A percentile compares a stretch with the other conserved stretches of the same genome.
Conservation (phyloP, 2,329 filamentous ascomycete genomes). For the Pseudogymnoascus pannorum region DNA sequence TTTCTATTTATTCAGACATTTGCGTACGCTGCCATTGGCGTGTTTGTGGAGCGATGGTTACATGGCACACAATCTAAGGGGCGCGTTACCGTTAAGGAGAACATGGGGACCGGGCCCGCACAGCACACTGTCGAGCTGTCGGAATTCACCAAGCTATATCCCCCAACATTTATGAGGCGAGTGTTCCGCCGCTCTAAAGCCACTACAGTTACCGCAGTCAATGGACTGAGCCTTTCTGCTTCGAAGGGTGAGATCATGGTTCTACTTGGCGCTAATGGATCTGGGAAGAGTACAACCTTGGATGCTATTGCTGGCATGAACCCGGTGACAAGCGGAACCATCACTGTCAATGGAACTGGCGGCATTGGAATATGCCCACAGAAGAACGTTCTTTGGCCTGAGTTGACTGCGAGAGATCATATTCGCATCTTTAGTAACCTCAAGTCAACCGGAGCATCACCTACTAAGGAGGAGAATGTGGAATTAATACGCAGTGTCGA, state of each 20-base stretch:
- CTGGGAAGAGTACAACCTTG: slow-evolving; percentile 82
- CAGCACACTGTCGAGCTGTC: slow-evolving; percentile 60
- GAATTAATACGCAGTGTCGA: slow-evolving; percentile 65
- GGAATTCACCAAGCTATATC: slow-evolving; percentile 72
- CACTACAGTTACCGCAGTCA: slow-evolving; percentile 72
- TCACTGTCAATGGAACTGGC: slow-evolving; percentile 69
- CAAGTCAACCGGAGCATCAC: slow-evolving; percentile 55
- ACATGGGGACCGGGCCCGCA: slow-evolving; percentile 17
- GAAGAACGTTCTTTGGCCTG: slow-evolving; percentile 90
- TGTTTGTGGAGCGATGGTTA: slow-evolving; percentile 62
- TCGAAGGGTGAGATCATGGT: slow-evolving; percentile 77
- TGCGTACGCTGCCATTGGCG: slow-evolving; percentile 67
- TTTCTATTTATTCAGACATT: slow-evolving; percentile 73
- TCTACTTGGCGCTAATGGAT: slow-evolving; percentile 81
- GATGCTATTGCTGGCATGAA: slow-evolving; percentile 81
- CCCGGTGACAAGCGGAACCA: slow-evolving; percentile 66
- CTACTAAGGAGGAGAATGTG: slow-evolving; percentile 51
- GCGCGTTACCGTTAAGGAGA: slow-evolving; percentile 42
- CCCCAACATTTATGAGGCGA: slow-evolving; percentile 44
- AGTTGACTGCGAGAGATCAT: slow-evolving; percentile 79
- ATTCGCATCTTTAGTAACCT: slow-evolving; percentile 75
- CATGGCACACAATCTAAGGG: slow-evolving; percentile 67
- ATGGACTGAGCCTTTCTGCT: slow-evolving; percentile 63
- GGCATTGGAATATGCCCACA: slow-evolving; percentile 84
- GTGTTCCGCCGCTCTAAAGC: slow-evolving; percentile 32